Conservation (phyloP, 495 filamentous ascomycete species). For the Aspergillus panamensis region DNA sequence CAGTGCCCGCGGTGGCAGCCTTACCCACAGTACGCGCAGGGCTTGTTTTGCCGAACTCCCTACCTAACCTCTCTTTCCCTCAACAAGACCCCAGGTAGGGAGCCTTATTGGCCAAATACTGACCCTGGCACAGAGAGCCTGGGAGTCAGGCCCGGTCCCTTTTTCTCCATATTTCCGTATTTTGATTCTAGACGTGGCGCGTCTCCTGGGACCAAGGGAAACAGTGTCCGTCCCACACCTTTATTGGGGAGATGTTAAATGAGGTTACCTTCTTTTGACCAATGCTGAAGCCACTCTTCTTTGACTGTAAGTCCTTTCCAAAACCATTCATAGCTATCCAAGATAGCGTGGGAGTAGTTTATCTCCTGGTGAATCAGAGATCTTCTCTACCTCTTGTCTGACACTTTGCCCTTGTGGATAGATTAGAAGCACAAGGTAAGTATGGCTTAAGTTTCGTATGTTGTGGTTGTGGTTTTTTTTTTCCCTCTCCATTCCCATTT, state of each 20-base stretch:
- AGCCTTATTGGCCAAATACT: no score
- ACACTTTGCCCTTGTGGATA: not conserved
- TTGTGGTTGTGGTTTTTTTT: not conserved
- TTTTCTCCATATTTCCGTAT: conserved; percentile 13
- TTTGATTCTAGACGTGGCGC: conserved; percentile 7
- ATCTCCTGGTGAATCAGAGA: conserved; percentile 1
- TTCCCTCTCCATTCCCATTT: not conserved
- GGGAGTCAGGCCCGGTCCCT: not conserved
- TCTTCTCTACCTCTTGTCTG: not conserved
- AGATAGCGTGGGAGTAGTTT: not conserved
- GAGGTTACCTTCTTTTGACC: conserved; percentile 8
- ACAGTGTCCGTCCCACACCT: conserved; percentile 6
- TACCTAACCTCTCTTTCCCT: no score
- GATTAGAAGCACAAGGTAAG: not conserved
- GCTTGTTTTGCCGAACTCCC: conserved; percentile 7
- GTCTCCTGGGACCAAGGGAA: not conserved
- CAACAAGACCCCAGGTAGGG: no score
- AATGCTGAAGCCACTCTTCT: not conserved
- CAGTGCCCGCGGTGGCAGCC: conserved; percentile 11
- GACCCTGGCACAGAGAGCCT: no score
- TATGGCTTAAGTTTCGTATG: not conserved
- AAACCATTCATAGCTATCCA: not conserved
- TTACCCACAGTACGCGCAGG: conserved; percentile 13
- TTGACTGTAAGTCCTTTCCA: conserved; percentile 7
- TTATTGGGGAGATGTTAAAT: not conserved